Evolutionary conservation across 352 stramenopile species (phyloP), one percentile per base, ranked within the genome.

Genomic region (Pythium coloratum): DNA sequence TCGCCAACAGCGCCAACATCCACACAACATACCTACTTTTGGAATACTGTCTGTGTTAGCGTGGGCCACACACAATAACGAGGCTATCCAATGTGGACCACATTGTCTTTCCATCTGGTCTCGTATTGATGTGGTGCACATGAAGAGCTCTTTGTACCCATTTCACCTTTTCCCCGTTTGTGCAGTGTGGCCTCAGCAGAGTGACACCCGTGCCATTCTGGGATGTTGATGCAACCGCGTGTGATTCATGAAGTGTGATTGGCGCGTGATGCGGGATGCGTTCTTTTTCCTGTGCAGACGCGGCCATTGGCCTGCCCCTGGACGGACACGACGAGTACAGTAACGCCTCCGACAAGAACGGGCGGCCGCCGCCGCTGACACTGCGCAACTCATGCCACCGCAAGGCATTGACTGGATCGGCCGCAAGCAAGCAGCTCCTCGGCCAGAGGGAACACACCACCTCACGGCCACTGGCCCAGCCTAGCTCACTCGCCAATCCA

Each of bases 341-440:
- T 69, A 63, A 6, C 63, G 26, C 47, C 59, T 58, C 63, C 59
- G 24, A 55, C 51, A 69, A 64, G 63, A 69, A 69, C 63, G 63
- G 20, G 20, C 20, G 20, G 20, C 20, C 20, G 63, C 6, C 6
- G n/a, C 20, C 44, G 54, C 30, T 55, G 30, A 28, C 42, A 24
- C 20, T 24, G 30, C 14, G 5, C 14, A 30, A 69, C 26, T 42
- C 5, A 51, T 28, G 34, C 20, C 20, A 24, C 20, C 10, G 18
- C n/a, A 62, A n/a, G 34, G 55, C 33, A 20, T 59, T 53, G 13
- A 42, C 28, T 66, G 20, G 26, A 42, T 62, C 18, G 32, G 18
- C 9, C 3, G 51, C 56, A 24, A 24, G 20, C 20, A 24, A 24
- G 20, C 20, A 24, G 20, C 20, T 24, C 20, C 20, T 24, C 20